Base-by-base conservation (phyloP, 305 asterid species). In the Striga hermonthica region DNA sequence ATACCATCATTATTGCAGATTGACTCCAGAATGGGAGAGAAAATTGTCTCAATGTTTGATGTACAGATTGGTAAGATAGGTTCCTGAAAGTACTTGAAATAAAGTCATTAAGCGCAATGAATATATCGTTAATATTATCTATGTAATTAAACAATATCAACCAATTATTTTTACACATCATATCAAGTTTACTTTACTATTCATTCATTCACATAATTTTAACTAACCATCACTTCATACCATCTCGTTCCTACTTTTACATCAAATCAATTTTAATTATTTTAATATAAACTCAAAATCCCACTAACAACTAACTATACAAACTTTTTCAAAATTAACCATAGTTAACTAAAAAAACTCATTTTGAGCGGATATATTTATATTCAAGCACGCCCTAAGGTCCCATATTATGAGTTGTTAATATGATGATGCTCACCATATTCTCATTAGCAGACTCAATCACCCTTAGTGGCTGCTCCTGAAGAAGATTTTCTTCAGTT, bases 11-110 rank as follows among this genome's bases (percentile, higher is more conserved):
- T 72, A 62, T 60, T 60, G 73, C 64, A 76, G 63, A 70, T 78
- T 7, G 95, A 84, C 70, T 89, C 95, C 75, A 84, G 72, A 71
- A 83, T 81, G 15, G 96, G 92, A 34, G 97, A 91, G 73, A 91
- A 91, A 65, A 89, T 87, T 14, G 95, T 84, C 65, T 81, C 92
- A 14, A 76, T 62, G 79, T 86, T 81, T 75, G 94, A 73, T 16
- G 87, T n/a, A 80, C 88, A 81, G 52, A 80, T 69, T 59, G 83
- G 75, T 68, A 78, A 38, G 44, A 78, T 59, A 69, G 83, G 78
- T 64, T 81, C 97, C 98, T 91, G 71, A 78, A 66, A 64, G n/a
- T 49, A 47, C 65, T 69, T 41, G 63, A 74, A 39, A 53, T 44
- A 63, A 55, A 44, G 60, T 55, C 66, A 70, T 70, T 68, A 63